Evolutionary conservation across 345 rosid genomes (phyloP).

Genomic region (Citropsis articulata): DNA sequence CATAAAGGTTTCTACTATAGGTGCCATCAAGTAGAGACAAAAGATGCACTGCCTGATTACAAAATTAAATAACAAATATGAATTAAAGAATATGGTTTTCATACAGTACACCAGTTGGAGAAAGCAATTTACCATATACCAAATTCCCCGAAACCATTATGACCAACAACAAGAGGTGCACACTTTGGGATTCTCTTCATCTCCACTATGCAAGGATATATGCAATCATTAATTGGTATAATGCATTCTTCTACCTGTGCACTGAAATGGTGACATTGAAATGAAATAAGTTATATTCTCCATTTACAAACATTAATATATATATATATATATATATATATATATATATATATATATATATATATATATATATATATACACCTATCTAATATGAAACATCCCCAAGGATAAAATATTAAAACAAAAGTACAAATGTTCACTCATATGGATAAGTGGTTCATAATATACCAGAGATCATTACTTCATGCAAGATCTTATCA

Average conservation of each 20-base stretch:
- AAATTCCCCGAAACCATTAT: conserved; percentile 75
- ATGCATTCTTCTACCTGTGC: conserved; percentile 48
- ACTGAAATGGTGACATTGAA: conserved; percentile 42
- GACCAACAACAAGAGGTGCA: conserved; percentile 65
- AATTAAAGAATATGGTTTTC: conserved; percentile 5
- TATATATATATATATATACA: too few relatives aligned
- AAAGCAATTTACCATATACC: conserved; percentile 63
- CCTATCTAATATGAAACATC: not conserved
- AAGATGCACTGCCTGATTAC: not conserved
- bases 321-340: too few relatives aligned
- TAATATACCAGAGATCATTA: not conserved
- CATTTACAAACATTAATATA: not conserved
- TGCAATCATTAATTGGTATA: conserved; percentile 39
- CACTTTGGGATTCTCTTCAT: conserved; percentile 67
- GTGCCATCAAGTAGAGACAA: not conserved
- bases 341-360: too few relatives aligned
- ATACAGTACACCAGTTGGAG: not conserved
- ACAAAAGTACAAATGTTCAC: not conserved
- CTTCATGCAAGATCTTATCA: not conserved
- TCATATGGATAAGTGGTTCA: not conserved
- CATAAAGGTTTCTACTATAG: not conserved
- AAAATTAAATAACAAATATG: not conserved
- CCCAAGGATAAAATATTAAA: not conserved
- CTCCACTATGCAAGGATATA: conserved; percentile 57
- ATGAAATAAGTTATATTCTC: not conserved